A percentile compares a stretch with the other conserved stretches of the same genome.
Evolutionary conservation across 805 yeast species (phyloP).

Genomic region (Yarrowia sp.): DNA sequence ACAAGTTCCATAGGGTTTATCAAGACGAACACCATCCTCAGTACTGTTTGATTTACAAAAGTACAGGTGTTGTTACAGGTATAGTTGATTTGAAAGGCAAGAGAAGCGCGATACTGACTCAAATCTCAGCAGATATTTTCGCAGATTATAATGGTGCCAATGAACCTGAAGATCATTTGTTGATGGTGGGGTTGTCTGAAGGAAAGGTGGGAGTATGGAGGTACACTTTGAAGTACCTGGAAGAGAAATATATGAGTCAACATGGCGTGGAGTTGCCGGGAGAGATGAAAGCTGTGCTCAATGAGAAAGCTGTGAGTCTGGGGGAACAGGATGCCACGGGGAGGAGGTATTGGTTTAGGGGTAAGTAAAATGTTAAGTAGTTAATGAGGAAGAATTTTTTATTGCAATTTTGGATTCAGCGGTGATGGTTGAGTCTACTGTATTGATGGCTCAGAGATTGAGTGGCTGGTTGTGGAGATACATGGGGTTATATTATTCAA

Average conservation of each 20-base stretch:
- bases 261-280: background rate
- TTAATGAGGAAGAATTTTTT: too few relatives aligned
- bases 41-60: background rate
- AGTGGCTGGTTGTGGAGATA: too few relatives aligned
- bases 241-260: background rate
- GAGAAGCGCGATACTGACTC: background rate
- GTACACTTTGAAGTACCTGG: background rate
- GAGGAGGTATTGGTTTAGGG: background rate
- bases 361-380: too few relatives aligned
- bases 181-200: background rate
- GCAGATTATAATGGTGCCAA: background rate
- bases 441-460: too few relatives aligned
- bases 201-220: background rate
- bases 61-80: background rate
- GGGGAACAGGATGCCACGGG: background rate
- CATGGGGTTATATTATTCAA: too few relatives aligned
- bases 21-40: background rate
- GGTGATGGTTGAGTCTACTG: too few relatives aligned
- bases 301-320: background rate
- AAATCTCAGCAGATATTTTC: background rate
- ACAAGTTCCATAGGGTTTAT: slow-evolving; percentile 1
- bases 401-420: too few relatives aligned
- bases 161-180: background rate
- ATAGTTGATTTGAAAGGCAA: background rate
- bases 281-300: background rate